Evolutionary conservation across 352 stramenopile species (phyloP).

Genomic region (Pythium utonaiense): DNA sequence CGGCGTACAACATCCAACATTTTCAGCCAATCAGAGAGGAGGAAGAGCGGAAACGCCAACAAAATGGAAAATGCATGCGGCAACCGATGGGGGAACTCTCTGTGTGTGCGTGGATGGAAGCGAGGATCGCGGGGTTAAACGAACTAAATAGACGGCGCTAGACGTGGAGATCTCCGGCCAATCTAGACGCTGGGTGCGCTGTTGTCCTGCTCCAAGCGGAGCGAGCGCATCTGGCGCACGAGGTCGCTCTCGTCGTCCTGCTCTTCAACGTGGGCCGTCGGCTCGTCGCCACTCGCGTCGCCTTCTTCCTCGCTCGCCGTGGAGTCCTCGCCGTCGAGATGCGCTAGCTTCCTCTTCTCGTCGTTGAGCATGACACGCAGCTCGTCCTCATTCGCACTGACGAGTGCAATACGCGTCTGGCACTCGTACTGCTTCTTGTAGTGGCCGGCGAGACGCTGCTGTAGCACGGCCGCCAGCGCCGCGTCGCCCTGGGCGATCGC

Average conservation of each 20-base stretch:
- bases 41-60: neutral
- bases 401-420: neutral
- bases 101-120: neutral
- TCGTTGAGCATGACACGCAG: constrained; percentile 4
- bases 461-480: neutral
- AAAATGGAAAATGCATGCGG: neutral
- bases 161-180: neutral
- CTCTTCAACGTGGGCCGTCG: neutral
- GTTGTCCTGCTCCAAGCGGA: neutral
- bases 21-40: neutral
- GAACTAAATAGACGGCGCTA: neutral
- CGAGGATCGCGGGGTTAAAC: neutral
- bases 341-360: neutral
- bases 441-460: neutral
- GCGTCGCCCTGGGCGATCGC: neutral
- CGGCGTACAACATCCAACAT: neutral
- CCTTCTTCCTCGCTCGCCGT: neutral
- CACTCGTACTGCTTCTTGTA: neutral
- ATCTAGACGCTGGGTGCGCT: neutral
- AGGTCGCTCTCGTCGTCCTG: neutral
- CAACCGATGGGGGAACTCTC: neutral
- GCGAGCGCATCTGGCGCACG: neutral
- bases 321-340: neutral
- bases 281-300: neutral
- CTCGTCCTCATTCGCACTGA: neutral